Conservation (phyloP, 2,329 filamentous ascomycete species). For the Penicillium frequentans region DNA sequence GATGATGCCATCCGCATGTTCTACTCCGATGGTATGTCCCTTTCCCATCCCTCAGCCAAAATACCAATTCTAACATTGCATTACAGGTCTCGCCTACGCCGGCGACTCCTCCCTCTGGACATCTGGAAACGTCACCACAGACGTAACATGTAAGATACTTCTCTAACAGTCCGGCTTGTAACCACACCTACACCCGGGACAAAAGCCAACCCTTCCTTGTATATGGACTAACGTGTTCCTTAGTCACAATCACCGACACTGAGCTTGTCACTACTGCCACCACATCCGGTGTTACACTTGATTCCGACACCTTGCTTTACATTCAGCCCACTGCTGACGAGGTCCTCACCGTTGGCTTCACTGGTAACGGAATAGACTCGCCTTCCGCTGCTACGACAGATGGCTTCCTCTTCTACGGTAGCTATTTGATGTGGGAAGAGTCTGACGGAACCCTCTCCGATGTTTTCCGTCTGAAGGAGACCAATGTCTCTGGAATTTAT, state of each 20-base stretch:
- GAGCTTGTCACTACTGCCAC: conserved; percentile 13
- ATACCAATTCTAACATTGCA: neutral
- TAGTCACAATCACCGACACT: conserved; percentile 14
- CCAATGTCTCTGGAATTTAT: conserved; percentile 15
- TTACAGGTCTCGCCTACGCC: conserved; percentile 18
- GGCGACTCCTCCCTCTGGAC: conserved; percentile 18
- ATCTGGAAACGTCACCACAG: conserved; percentile 14
- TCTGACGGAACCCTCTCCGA: conserved; percentile 7
- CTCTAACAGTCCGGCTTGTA: neutral
- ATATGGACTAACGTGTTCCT: neutral
- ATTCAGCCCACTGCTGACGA: conserved; percentile 13
- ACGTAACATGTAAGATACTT: conserved; percentile 15
- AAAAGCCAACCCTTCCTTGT: neutral
- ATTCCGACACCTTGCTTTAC: conserved; percentile 14
- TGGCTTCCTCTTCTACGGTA: conserved; percentile 19
- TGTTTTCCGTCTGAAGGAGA: conserved; percentile 20
- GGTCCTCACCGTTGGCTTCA: conserved; percentile 19
- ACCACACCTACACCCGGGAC: neutral
- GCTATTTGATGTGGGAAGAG: conserved; percentile 19
- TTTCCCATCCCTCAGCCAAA: neutral
- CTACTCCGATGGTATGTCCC: conserved; percentile 17
- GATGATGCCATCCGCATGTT: conserved; percentile 8
- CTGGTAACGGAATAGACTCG: conserved; percentile 8
- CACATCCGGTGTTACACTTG: conserved; percentile 14
- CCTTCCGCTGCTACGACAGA: conserved; percentile 9